Conservation (phyloP, 371 early-diverging fungal genomes). For the Gilbertella persicaria region DNA sequence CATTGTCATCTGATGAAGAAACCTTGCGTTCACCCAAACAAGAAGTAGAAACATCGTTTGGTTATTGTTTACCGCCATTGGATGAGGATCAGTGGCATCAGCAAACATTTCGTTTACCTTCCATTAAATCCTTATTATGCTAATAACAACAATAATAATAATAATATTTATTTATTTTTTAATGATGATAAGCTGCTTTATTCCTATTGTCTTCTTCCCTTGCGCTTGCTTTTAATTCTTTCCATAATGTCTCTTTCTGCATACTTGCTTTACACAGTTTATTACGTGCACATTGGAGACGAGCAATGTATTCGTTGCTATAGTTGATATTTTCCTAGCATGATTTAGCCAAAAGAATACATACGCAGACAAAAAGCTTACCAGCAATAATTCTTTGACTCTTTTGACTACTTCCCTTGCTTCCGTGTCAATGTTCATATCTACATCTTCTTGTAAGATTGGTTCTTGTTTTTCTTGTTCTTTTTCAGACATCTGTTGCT, state of each 20-base stretch:
- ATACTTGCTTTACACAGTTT: conserved; percentile 48
- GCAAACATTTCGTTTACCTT: conserved; percentile 15
- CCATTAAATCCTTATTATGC: conserved; percentile 20
- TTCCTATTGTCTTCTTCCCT: conserved; percentile 38
- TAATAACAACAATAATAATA: neutral
- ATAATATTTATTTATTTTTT: conserved; percentile 3
- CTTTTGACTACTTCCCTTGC: conserved; percentile 37
- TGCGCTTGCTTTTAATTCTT: conserved; percentile 40
- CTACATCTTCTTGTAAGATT: too few relatives aligned
- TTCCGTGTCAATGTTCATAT: conserved; percentile 26
- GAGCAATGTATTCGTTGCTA: conserved; percentile 50
- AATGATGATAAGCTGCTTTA: conserved; percentile 3
- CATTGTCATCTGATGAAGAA: conserved; percentile 3
- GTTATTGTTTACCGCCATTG: conserved; percentile 17
- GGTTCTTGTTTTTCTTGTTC: conserved; percentile 11
- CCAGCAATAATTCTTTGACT: conserved; percentile 46
- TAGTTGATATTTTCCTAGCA: conserved; percentile 53
- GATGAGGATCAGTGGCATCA: conserved; percentile 11
- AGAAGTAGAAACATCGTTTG: neutral
- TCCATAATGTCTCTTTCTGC: conserved; percentile 49
- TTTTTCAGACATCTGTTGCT: neutral
- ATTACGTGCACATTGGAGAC: conserved; percentile 48
- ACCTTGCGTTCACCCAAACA: neutral
- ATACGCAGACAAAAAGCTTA: conserved; percentile 6
- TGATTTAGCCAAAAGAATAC: neutral